A percentile compares a stretch with the other conserved stretches of the same genome.
These are phyloP conservation scores for Teunomyces lycoperdinae DNA, from an alignment of 805 yeast species.

Conservation along the genomic window DNA sequence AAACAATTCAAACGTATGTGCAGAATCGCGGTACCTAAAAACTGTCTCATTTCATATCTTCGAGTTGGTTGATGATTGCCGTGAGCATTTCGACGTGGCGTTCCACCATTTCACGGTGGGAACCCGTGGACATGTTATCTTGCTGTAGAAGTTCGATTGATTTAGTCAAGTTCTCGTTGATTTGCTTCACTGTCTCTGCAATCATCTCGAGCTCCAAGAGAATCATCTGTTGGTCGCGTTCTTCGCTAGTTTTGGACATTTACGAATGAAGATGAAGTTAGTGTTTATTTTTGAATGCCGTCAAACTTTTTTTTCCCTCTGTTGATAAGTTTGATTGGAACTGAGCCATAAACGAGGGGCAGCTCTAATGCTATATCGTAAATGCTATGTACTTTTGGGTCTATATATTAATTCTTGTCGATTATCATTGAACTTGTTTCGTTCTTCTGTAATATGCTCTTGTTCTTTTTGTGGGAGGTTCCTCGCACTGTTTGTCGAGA, in stretches of 20 bases:
- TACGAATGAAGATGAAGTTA: neutral
- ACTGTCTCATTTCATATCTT: neutral
- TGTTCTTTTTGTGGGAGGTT: slow-evolving; percentile 5
- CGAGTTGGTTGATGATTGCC: slow-evolving; percentile 12
- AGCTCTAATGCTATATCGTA: neutral
- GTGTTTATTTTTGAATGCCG: neutral
- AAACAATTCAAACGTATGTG: neutral
- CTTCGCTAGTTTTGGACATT: slow-evolving; percentile 2
- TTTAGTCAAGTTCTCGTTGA: slow-evolving; percentile 24
- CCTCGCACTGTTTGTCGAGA: neutral
- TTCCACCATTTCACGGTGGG: slow-evolving; percentile 16
- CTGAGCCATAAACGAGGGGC: neutral
- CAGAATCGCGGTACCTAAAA: neutral
- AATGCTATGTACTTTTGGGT: neutral
- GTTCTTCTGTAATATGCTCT: neutral
- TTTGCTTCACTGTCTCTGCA: slow-evolving; percentile 27
- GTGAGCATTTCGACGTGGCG: slow-evolving; percentile 16
- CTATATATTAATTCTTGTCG: neutral
- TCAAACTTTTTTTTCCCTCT: neutral
- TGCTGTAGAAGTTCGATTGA: slow-evolving; percentile 22
- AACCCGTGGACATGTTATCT: neutral
- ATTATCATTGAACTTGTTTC: neutral
- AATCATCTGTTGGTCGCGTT: slow-evolving; percentile 22
- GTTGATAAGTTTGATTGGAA: neutral
- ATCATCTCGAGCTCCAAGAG: slow-evolving; percentile 34